Conservation (phyloP, 2,329 filamentous ascomycete genomes). For the Dothistroma septosporum region DNA sequence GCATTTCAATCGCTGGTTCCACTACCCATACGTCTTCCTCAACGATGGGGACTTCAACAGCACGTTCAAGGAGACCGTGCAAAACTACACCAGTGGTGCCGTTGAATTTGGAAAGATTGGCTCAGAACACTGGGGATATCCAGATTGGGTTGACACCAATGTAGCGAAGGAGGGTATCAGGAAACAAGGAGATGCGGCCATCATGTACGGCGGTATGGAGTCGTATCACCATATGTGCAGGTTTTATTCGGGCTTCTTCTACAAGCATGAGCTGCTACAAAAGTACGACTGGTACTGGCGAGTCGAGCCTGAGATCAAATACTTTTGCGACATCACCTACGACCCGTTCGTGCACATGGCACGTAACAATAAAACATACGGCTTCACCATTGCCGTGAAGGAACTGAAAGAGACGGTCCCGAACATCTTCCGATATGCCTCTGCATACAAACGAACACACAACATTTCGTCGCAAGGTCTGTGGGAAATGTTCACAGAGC, state of each 20-base stretch:
- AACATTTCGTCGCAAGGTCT: constrained; percentile 86
- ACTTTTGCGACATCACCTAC: constrained; percentile 99
- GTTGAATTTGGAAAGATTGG: constrained; percentile 96
- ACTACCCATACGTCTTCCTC: constrained; percentile 97
- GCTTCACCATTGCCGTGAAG: constrained; percentile 98
- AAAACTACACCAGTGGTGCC: constrained; percentile 79
- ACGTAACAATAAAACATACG: constrained; percentile 92
- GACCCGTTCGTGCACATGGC: constrained; percentile 97
- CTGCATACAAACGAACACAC: constrained; percentile 89
- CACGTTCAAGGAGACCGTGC: constrained; percentile 81
- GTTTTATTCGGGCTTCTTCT: constrained; percentile 99
- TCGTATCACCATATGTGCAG: constrained; percentile 99
- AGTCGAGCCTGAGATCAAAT: constrained; percentile 97
- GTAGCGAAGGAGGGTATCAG: constrained; percentile 93
- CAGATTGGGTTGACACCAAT: constrained; percentile 91
- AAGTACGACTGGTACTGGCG: constrained; percentile 99
- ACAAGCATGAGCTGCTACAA: constrained; percentile 87
- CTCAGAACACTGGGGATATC: constrained; percentile 88
- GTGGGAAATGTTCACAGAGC: constrained; percentile 98
- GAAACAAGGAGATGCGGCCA: constrained; percentile 92
- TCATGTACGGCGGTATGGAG: constrained; percentile 99
- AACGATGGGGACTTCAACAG: constrained; percentile 97
- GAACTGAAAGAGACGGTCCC: constrained; percentile 96
- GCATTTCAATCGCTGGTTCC: constrained; percentile 98
- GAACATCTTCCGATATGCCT: constrained; percentile 98